Evolutionary conservation across 371 early-diverging fungal genomes (phyloP), one percentile per base, ranked within the genome.

Genomic region (Lichtheimia corymbifera): DNA sequence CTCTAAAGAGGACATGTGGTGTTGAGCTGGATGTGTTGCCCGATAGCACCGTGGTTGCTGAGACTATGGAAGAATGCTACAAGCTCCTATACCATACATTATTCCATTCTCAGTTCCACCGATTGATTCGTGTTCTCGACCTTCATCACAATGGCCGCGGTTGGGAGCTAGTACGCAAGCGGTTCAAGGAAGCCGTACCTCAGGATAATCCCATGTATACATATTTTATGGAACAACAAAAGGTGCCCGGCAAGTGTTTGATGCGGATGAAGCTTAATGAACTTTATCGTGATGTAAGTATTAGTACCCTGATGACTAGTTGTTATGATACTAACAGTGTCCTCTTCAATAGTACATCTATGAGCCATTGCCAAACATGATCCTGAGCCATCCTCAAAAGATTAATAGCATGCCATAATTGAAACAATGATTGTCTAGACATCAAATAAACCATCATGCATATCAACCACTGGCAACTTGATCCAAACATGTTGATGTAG

Each of bases 221-320:
- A 0, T 72, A 68, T 25, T 90, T 85, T 74, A 63, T 83, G 65
- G 70, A 66, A 53, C 61, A 68, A 30, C 61, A 53, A 14, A 63
- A 61, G 25, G 75, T 84, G 17, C 77, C 85, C 28, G 76, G 79
- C 56, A 90, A 90, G 62, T 84, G 83, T 65, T 74, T 90, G 52
- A 68, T 90, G 22, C 67, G 76, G n/a, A 90, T 90, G 91, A 91
- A 90, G 74, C 70, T 85, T 27, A 84, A 85, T 30, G 87, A 85
- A 17, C 79, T 88, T 7, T 88, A 88, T 60, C 79, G 87, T 50
- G 87, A 88, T 74, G 83, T 83, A 76, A 80, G 79, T 77, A 5
- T n/a, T 41, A 27, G 25, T n/a, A 15, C 41, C 13, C 1, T 27
- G n/a, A 9, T 17, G 17, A 15, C 20, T 20, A 27, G 7, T 24